These are phyloP conservation scores for Nidula microcarpa DNA, from an alignment of 768 basidiomycete genomes.

Conservation along the genomic window DNA sequence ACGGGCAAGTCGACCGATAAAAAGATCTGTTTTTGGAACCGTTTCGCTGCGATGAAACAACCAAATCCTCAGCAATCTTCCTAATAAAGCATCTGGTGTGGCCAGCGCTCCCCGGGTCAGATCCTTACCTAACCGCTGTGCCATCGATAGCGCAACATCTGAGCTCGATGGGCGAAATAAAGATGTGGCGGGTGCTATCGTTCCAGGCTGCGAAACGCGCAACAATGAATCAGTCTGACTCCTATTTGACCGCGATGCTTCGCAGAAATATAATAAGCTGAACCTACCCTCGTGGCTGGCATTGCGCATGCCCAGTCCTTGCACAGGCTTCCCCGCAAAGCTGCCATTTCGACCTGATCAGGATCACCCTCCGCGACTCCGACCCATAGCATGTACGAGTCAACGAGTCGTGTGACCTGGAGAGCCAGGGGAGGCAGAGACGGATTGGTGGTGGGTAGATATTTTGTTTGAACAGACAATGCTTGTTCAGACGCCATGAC, in stretches of 20 bases:
- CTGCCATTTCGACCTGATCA: conserved; percentile 45
- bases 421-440: conserved; percentile 58
- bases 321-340: conserved; percentile 53
- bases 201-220: conserved; percentile 20
- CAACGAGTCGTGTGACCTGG: conserved; percentile 63
- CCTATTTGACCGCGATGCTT: too few relatives aligned
- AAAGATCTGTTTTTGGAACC: conserved; percentile 67
- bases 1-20: conserved; percentile 59
- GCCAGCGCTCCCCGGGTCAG: background rate
- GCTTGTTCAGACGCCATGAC: background rate
- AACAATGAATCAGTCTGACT: too few relatives aligned
- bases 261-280: conserved; percentile 6
- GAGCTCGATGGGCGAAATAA: conserved; percentile 60
- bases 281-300: conserved; percentile 46
- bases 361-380: conserved; percentile 50
- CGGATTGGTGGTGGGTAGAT: conserved; percentile 46
- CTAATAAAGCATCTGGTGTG: background rate
- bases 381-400: conserved; percentile 83
- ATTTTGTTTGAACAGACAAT: conserved; percentile 45
- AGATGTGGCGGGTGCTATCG: conserved; percentile 49
- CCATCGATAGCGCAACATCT: conserved; percentile 70
- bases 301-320: conserved; percentile 84
- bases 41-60: conserved; percentile 47
- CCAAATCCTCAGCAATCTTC: conserved; percentile 2
- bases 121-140: conserved; percentile 70